phyloP scores from a whole-genome alignment of 1,139 yeast genomes.

The Diutina rugosa region DNA sequence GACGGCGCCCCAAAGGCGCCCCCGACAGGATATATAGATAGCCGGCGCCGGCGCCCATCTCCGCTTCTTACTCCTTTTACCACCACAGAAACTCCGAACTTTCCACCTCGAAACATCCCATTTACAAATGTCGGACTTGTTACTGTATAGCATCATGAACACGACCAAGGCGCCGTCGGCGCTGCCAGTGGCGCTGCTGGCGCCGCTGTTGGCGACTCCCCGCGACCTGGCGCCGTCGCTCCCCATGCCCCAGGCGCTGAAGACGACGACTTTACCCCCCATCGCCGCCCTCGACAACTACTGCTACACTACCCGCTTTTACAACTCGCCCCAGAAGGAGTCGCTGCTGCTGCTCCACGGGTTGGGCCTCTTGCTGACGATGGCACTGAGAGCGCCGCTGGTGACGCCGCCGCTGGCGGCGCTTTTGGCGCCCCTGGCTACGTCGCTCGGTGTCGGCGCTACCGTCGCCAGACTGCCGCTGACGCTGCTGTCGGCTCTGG shows the following conservation, averaged over 20 bases:
- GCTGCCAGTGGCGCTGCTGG: neutral
- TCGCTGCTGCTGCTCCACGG: neutral
- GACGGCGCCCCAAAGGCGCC: neutral
- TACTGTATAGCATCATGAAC: neutral
- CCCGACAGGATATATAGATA: neutral
- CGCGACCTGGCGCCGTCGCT: neutral
- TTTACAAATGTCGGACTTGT: neutral
- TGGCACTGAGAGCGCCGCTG: neutral
- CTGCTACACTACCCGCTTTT: neutral
- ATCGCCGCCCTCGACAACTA: constrained; percentile 1
- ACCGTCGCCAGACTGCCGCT: neutral
- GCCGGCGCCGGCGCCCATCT: neutral
- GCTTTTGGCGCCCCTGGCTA: neutral
- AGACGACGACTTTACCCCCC: neutral
- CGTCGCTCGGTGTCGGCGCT: neutral
- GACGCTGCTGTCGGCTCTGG: neutral
- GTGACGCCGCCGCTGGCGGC: neutral
- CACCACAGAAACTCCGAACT: neutral
- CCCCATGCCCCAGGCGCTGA: neutral
- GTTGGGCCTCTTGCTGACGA: neutral
- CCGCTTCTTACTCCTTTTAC: neutral
- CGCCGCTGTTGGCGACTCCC: neutral
- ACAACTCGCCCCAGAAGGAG: neutral
- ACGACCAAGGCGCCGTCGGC: neutral
- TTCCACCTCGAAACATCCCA: neutral